Evolutionary conservation across 495 filamentous ascomycete species (phyloP), one percentile per base, ranked within the genome.

Genomic region (Aspergillus haitiensis): DNA sequence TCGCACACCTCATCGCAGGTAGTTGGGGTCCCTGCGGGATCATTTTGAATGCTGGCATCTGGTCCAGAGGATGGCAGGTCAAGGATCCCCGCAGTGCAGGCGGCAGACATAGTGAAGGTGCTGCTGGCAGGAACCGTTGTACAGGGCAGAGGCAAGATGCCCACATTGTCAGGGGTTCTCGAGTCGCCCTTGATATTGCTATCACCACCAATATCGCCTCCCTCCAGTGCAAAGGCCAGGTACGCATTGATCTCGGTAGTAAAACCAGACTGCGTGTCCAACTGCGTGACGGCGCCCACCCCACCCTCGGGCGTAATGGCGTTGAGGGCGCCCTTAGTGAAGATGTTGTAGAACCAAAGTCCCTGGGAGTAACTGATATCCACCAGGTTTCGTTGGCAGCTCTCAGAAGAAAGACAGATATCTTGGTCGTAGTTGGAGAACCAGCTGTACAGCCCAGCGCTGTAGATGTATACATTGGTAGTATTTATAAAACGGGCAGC

Each of bases 261-360:
- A 13, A 40, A 40, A 13, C 37, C 37, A 40, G 8, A 10, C 9
- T 13, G 37, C 8, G 8, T 40, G 37, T 40, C 37, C 8, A 13
- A 9, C 37, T 40, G 37, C 37, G 13, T 40, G 9, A 40, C 37
- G 37, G 13, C 37, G 4, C n/a, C 18, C 18, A 51, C 6, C 1
- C 39, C 53, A 7, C 53, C 53, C 21, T 33, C n/a, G 2, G 53
- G 53, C 7, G 53, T 27, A 15, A 56, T 32, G 15, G 42, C 13
- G n/a, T 56, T 15, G 9, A 33, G 18, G 39, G 6, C 15, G 39
- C 53, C 53, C 37, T 45, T 56, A 1, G 53, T 56, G 27, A 45
- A 56, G 6, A 56, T 15, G 39, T 45, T 56, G 39, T 56, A 56
- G 2, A 56, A 10, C 53, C 53, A 56, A 8, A 56, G 36, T 9